Percentiles rank a stretch among this genome's conserved stretches.
Evolutionary conservation across 305 asterid species (phyloP).

Genomic region (Fraxinus velutina): DNA sequence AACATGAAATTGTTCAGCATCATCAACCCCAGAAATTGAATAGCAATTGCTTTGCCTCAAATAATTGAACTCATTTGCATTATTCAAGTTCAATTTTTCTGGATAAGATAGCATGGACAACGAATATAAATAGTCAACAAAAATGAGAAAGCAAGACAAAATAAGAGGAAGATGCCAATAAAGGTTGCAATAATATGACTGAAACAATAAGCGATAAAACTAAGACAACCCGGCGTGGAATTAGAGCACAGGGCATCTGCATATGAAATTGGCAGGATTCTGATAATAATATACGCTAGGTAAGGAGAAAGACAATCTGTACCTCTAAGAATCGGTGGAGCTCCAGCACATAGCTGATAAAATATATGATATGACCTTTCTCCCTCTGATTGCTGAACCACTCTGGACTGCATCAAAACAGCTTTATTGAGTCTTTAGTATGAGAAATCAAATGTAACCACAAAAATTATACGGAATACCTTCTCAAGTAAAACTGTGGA

Average conservation of each 20-base stretch:
- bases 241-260: not conserved
- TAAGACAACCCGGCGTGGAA: not conserved
- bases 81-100: conserved; percentile 74
- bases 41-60: conserved; percentile 79
- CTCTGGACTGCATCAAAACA: conserved; percentile 77
- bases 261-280: not conserved
- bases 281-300: not conserved
- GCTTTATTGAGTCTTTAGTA: conserved; percentile 25
- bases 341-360: conserved; percentile 97
- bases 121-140: not conserved
- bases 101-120: conserved; percentile 30
- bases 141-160: not conserved
- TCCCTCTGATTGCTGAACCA: conserved; percentile 85
- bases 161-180: not conserved
- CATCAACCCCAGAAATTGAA: conserved; percentile 81
- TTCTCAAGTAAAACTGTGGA: conserved; percentile 85
- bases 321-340: conserved; percentile 86
- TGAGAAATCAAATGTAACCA: conserved; percentile 17
- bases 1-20: conserved; percentile 75
- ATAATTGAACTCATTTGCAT: conserved; percentile 67
- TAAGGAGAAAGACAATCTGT: conserved; percentile 12
- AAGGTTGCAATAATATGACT: not conserved
- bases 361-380: conserved; percentile 96
- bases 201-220: not conserved
- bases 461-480: conserved; percentile 43